These are phyloP conservation scores for Ceratobasidium papillatum DNA, from an alignment of 1,284 basidiomycete species.

Conservation along the genomic window DNA sequence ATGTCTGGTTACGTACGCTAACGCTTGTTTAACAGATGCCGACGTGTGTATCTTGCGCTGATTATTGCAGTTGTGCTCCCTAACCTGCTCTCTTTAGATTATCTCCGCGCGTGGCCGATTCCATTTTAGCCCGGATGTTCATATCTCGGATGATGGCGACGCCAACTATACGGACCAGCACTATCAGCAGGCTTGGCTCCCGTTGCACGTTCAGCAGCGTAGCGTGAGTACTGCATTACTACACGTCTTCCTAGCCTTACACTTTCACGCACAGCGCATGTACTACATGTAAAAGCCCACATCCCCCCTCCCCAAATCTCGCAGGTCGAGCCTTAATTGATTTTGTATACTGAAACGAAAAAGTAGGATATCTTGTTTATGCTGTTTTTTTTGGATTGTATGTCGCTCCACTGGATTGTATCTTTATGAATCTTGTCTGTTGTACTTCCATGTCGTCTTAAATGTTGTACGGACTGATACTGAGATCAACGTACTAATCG, in stretches of 20 bases:
- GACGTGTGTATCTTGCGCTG: neutral
- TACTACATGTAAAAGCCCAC: constrained; percentile 28
- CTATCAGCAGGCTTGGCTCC: constrained; percentile 34
- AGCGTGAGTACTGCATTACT: neutral
- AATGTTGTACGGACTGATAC: neutral
- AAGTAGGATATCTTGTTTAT: neutral
- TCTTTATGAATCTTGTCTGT: neutral
- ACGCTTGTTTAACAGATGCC: constrained; percentile 5
- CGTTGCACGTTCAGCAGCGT: constrained; percentile 19
- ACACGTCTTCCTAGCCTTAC: neutral
- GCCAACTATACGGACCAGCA: constrained; percentile 35
- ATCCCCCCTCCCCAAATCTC: neutral
- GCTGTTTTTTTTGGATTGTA: neutral
- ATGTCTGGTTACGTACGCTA: neutral
- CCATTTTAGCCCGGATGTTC: constrained; percentile 29
- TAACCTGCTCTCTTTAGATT: constrained; percentile 12
- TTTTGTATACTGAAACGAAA: constrained; percentile 32
- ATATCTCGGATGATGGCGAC: constrained; percentile 32
- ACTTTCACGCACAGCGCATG: constrained; percentile 10
- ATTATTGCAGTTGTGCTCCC: neutral
- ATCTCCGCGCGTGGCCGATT: constrained; percentile 34
- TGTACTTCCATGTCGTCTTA: neutral
- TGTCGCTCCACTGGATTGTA: neutral
- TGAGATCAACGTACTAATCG: neutral
- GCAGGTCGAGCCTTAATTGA: constrained; percentile 1